Evolutionary conservation across 2,329 filamentous ascomycete genomes (phyloP), one percentile per base, ranked within the genome.

Genomic region (Cladosporium sp.): DNA sequence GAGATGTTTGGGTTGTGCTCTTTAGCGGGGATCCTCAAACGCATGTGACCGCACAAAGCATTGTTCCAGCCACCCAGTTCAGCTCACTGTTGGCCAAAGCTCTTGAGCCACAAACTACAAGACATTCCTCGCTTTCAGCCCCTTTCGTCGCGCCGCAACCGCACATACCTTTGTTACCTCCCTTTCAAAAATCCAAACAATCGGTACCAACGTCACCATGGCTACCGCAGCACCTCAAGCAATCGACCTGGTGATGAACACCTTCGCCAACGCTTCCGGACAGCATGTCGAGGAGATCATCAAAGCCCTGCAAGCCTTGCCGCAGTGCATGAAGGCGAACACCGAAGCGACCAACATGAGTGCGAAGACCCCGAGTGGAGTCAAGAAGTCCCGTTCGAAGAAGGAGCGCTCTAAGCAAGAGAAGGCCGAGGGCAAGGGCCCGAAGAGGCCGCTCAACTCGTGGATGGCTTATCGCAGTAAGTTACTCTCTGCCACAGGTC

Each of bases 221-320:
- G 60, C 60, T 64, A 41, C 34, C 47, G 21, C 24, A 32, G 41
- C 59, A 49, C 21, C 59, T 51, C 59, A n/a, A 34, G 38, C 41
- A 21, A 47, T 32, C 24, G 59, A 51, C 24, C 54, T 58, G 54
- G 34, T 58, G 54, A 36, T 32, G 51, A 28, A 34, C 51, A n/a
- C 28, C 51, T 28, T 54, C 51, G 28, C 51, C 51, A 54, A n/a
- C 32, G 51, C 51, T 54, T 32, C 12, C 15, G 51, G 32, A 28
- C 2, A 54, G 41, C 34, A 59, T 49, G 44, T 52, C 41, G 44
- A 49, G 30, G 59, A 51, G 44, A 34, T 36, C n/a, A 52, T 34
- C 59, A 62, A 21, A 54, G 44, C 59, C 30, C 59, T 52, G 14
- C 52, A n/a, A 24, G 49, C 38, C 47, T 44, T 52, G 32, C 34